A percentile compares a stretch with the other conserved stretches of the same genome.
Evolutionary conservation across 306 rosid species (phyloP).

Genomic region (Trifolium dubium): DNA sequence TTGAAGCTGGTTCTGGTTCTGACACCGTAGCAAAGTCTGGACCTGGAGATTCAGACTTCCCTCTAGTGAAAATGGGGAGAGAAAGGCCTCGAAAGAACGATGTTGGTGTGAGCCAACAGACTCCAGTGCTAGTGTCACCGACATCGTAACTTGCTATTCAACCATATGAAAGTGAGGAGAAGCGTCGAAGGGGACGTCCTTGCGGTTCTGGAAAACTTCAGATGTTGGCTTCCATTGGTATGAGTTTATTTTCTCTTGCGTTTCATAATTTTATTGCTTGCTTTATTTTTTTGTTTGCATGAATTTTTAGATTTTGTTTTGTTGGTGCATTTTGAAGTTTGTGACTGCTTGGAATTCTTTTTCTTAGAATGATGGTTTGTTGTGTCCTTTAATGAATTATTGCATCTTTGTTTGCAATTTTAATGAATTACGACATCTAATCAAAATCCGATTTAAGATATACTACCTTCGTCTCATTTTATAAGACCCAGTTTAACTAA

Average conservation of each 20-base stretch:
- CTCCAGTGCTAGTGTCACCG: background rate
- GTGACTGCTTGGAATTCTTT: too few relatives aligned
- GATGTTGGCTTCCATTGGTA: conserved; percentile 56
- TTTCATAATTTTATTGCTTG: background rate
- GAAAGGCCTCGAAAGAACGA: conserved; percentile 59
- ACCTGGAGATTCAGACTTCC: background rate
- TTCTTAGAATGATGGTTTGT: too few relatives aligned
- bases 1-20: conserved; percentile 18
- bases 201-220: conserved; percentile 62
- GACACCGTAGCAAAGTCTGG: conserved; percentile 13
- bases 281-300: background rate
- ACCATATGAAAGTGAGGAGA: background rate
- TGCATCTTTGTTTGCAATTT: too few relatives aligned
- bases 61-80: conserved; percentile 43
- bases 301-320: background rate
- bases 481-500: too few relatives aligned
- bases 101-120: background rate
- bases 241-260: background rate
- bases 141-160: background rate
- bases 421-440: too few relatives aligned
- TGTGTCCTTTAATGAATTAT: too few relatives aligned
- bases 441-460: too few relatives aligned
- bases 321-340: too few relatives aligned
- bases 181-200: conserved; percentile 60
- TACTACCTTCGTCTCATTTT: too few relatives aligned